Conservation (phyloP, 2,329 filamentous ascomycete genomes). For the Alternaria rosae region DNA sequence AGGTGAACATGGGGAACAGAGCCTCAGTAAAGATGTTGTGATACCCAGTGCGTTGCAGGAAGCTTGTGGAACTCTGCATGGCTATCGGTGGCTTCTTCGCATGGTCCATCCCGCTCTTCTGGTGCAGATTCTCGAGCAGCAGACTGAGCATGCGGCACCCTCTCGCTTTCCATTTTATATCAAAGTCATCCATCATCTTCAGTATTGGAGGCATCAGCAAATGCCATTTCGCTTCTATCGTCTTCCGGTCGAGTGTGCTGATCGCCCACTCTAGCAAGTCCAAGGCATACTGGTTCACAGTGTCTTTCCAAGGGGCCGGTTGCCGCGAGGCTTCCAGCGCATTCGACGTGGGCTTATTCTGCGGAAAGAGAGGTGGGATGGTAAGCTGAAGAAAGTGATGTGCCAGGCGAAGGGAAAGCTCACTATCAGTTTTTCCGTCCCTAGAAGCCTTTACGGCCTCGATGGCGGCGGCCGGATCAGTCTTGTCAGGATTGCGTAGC, state of each 20-base stretch:
- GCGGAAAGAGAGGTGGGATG: slow-evolving; percentile 70
- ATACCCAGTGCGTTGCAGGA: slow-evolving; percentile 65
- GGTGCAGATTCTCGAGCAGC: slow-evolving; percentile 59
- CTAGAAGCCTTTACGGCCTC: slow-evolving; percentile 52
- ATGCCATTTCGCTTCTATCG: slow-evolving; percentile 68
- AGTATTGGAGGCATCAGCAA: slow-evolving; percentile 74
- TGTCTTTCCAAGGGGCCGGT: slow-evolving; percentile 66
- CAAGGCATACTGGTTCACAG: slow-evolving; percentile 58
- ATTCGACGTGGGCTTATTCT: slow-evolving; percentile 38
- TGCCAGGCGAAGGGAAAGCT: slow-evolving; percentile 58
- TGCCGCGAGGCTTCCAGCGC: slow-evolving; percentile 67
- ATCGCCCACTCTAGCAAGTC: slow-evolving; percentile 70
- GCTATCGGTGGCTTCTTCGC: slow-evolving; percentile 27
- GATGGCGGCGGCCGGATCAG: slow-evolving; percentile 61
- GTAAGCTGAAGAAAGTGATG: slow-evolving; percentile 67
- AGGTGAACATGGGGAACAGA: slow-evolving; percentile 74
- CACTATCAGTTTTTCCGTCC: slow-evolving; percentile 58
- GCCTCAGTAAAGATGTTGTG: slow-evolving; percentile 72
- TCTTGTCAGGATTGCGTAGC: slow-evolving; percentile 74
- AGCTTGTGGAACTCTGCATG: slow-evolving; percentile 52
- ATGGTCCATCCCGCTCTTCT: background rate
- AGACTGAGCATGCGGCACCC: slow-evolving; percentile 63
- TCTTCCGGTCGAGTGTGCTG: slow-evolving; percentile 56
- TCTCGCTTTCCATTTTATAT: slow-evolving; percentile 60
- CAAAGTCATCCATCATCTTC: slow-evolving; percentile 70